Base-by-base conservation (phyloP, 345 rosid species). In the Moricandia moricandioides region DNA sequence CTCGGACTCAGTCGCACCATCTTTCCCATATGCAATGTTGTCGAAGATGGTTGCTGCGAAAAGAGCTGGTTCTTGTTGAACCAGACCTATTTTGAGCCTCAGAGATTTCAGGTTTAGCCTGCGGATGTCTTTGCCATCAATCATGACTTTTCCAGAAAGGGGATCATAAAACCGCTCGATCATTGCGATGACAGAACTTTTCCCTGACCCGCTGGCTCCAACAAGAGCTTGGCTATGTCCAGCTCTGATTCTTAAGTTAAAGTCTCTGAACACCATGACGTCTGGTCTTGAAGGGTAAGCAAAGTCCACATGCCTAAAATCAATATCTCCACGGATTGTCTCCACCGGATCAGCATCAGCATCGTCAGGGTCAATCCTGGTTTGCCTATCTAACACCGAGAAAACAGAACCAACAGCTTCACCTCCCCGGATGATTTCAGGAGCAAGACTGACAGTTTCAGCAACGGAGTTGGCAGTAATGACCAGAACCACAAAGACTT, bases 191-290 rank as follows among this genome's bases (percentile, higher is more conserved):
- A 95, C 96, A 10, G 99, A 95, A 79, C 99, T 95, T 79, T 95
- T 95, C 8, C 99, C 99, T 0, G 92, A 92, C n/a, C 99, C 99
- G 64, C 98, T 92, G 3, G 98, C 93, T 10, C 99, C 99, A 4
- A 95, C 99, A 58, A 95, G 89, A 39, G 99, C 99, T 80, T 92
- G 99, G 83, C 98, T 95, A 76, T 88, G 98, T 51, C 99, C 97
- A 49, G 97, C 92, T 59, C 98, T 85, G 83, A 95, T 92, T 80
- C 97, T 88, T 31, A 95, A 87, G 84, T 67, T 89, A 58, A 95
- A 62, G 83, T 90, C 99, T 72, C 83, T 90, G 70, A 92, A 90
- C 62, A 95, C 92, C 6, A 82, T 76, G 10, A 92, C 84, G 72
- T 95, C 98, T 2, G 98, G 99, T 70, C 99, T 73, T 6, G 96